phyloP scores from a whole-genome alignment of 371 early-diverging fungal genomes.

The Nosema muscidifuracis region DNA sequence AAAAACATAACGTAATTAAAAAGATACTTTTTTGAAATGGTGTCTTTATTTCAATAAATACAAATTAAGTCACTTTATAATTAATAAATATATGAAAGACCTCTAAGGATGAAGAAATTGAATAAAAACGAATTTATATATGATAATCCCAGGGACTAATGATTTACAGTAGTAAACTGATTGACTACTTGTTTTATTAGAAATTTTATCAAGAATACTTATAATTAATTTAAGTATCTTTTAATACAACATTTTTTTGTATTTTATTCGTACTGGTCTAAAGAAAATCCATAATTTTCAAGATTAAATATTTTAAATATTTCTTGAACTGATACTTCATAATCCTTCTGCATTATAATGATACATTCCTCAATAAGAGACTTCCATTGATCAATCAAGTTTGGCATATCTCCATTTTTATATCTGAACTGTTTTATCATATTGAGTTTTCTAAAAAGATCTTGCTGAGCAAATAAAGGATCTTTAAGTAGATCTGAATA shows the following conservation, averaged over 20 bases:
- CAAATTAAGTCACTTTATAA: no score
- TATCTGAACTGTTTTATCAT: constrained; percentile 47
- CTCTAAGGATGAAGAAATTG: no score
- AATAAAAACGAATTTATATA: no score
- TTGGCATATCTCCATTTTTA: constrained; percentile 35
- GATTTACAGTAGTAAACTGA: no score
- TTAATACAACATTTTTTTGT: neutral
- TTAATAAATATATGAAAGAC: no score
- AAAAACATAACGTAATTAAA: no score
- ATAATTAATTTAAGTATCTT: no score
- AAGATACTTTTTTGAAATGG: no score
- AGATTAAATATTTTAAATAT: constrained; percentile 43
- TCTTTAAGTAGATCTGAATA: constrained; percentile 57
- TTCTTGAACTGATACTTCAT: constrained; percentile 27
- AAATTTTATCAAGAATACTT: no score
- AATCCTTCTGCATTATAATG: constrained; percentile 33
- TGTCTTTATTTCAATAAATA: no score
- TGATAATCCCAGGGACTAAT: no score
- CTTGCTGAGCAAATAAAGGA: constrained; percentile 42
- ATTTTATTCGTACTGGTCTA: constrained; percentile 41
- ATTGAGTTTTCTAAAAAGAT: constrained; percentile 46
- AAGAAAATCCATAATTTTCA: constrained; percentile 39
- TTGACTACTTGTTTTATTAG: no score
- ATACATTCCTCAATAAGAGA: constrained; percentile 46
- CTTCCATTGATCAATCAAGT: constrained; percentile 36